Evolutionary conservation across 257 asterid genomes (phyloP), one percentile per base, ranked within the genome.

Genomic region (Nicotiana benthamiana): DNA sequence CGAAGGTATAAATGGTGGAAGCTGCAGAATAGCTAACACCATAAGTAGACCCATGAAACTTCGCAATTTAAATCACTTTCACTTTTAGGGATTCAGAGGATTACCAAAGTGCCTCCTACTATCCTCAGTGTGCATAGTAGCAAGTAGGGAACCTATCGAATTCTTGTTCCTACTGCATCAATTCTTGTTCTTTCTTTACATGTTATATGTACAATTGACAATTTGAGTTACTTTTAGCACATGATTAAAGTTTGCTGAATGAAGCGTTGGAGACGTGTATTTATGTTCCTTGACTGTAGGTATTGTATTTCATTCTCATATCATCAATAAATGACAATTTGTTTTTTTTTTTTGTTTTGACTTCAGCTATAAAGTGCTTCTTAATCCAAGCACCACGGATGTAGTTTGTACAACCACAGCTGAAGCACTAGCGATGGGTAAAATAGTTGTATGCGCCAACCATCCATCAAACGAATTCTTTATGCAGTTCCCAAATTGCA

Each of bases 321-420:
- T 48, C 8, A 13, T 74, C 51, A 48, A 24, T 24, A 74, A n/a
- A 10, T 46, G 78, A 46, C 15, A 1, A 12, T 51, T 51, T 5
- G 5, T 12, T 51, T 22, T 72, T 20, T 12, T 4, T 43, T 27
- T 22, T 72, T 3, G 1, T 6, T 51, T 70, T 70, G 57, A 46
- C 75, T 87, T 82, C 93, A 96, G 99, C 86, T 94, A 92, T 60
- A 96, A 90, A 89, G 97, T 96, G 87, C 93, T 96, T 88, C 43
- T 96, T 72, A 96, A 96, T 80, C 99, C 98, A 17, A 96, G 99
- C 92, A 96, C 99, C 28, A 96, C 98, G 0, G 99, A 96, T 66
- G 99, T 96, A 56, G 98, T 96, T 83, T 96, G 99, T 92, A 96
- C 98, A 18, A 94, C 98, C 30, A 92, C 98, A 57, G 99, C 99